A percentile compares a stretch with the other conserved stretches of the same genome.
Evolutionary conservation across 768 basidiomycete genomes (phyloP).

Genomic region (Phanerochaete carnosa): DNA sequence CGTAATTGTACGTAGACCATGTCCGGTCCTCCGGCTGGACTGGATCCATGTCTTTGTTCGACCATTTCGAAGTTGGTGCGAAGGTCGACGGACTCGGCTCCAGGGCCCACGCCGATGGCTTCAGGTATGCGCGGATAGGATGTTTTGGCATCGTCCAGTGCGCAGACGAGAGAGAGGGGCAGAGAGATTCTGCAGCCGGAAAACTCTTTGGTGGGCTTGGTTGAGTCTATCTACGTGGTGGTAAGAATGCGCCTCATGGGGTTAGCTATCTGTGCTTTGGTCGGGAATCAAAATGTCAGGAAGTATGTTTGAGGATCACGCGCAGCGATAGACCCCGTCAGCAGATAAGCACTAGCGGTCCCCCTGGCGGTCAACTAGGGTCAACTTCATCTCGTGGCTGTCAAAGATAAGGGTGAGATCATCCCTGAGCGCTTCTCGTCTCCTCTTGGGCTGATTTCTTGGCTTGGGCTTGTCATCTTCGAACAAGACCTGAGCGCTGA

Average conservation of each 20-base stretch:
- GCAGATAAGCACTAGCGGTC: not conserved
- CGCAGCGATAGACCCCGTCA: not conserved
- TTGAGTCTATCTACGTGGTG: not conserved
- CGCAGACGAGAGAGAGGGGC: not conserved
- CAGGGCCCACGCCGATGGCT: constrained; percentile 44
- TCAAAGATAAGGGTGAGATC: not conserved
- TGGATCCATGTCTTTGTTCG: constrained; percentile 77
- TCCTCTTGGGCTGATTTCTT: not conserved
- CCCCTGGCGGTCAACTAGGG: too few relatives aligned
- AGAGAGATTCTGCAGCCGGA: not conserved
- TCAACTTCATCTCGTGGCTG: not conserved
- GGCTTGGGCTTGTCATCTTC: not conserved
- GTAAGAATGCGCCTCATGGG: not conserved
- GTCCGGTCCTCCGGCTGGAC: constrained; percentile 58
- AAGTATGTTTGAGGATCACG: not conserved
- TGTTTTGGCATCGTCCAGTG: constrained; percentile 2
- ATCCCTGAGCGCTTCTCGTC: not conserved
- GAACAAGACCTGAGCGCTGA: not conserved
- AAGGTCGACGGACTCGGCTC: constrained; percentile 51
- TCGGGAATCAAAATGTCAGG: not conserved
- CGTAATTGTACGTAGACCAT: constrained; percentile 66
- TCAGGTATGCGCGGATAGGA: constrained; percentile 23
- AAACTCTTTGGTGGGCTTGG: not conserved
- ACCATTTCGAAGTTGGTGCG: constrained; percentile 58
- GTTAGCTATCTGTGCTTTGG: not conserved